Conservation (phyloP, 2,329 filamentous ascomycete species). For the Aureobasidium sp. region DNA sequence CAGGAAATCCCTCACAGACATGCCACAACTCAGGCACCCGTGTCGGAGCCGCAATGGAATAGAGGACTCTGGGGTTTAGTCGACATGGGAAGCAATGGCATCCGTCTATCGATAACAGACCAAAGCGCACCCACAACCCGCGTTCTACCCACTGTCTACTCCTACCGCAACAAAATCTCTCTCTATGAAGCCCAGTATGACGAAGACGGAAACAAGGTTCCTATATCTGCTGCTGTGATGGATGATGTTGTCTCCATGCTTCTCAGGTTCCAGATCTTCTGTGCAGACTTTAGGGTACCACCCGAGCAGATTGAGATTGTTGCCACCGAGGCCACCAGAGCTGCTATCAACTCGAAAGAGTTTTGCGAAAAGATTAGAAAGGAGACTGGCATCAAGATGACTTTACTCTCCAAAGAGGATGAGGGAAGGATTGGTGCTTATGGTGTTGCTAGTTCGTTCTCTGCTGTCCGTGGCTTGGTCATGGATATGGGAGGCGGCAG, state of each 20-base stretch:
- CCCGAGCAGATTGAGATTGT: slow-evolving; percentile 58
- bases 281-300: slow-evolving; percentile 57
- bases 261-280: slow-evolving; percentile 59
- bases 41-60: slow-evolving; percentile 11
- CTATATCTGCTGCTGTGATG: slow-evolving; percentile 51
- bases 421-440: slow-evolving; percentile 73
- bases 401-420: slow-evolving; percentile 62
- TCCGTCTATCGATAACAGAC: slow-evolving; percentile 78
- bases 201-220: slow-evolving; percentile 27
- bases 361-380: slow-evolving; percentile 56
- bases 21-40: neutral
- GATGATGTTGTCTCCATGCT: slow-evolving; percentile 53
- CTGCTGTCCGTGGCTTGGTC: slow-evolving; percentile 59
- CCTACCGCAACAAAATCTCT: slow-evolving; percentile 69
- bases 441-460: slow-evolving; percentile 66
- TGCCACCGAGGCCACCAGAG: slow-evolving; percentile 77
- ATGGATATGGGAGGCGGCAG: slow-evolving; percentile 72
- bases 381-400: slow-evolving; percentile 55
- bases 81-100: slow-evolving; percentile 55
- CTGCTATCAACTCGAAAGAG: slow-evolving; percentile 58
- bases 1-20: neutral
- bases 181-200: slow-evolving; percentile 63
- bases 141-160: slow-evolving; percentile 64
- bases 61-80: slow-evolving; percentile 12
- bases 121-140: slow-evolving; percentile 58